phyloP scores from a whole-genome alignment of 2,329 filamentous ascomycete genomes.

The Aureobasidium sp. region DNA sequence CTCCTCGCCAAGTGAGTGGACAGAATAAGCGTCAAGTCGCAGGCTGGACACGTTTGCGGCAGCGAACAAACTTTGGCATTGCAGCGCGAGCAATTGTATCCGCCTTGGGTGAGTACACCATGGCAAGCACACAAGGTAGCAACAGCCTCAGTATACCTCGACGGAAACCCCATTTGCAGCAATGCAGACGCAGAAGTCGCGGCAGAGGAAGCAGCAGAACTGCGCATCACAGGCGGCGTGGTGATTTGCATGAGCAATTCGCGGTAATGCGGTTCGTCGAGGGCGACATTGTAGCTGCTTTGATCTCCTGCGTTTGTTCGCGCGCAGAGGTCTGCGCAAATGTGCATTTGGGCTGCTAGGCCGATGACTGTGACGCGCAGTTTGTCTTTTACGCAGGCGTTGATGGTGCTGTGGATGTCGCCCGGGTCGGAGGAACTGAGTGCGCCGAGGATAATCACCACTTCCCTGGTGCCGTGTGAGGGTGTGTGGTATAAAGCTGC shows the following conservation, averaged over 20 bases:
- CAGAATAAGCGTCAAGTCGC: constrained; percentile 83
- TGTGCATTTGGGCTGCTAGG: constrained; percentile 81
- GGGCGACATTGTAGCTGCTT: constrained; percentile 69
- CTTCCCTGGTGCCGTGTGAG: constrained; percentile 84
- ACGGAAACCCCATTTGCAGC: constrained; percentile 98
- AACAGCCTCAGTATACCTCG: constrained; percentile 63
- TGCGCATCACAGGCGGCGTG: constrained; percentile 76
- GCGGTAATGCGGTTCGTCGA: constrained; percentile 79
- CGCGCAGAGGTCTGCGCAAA: constrained; percentile 82
- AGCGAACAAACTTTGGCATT: constrained; percentile 80
- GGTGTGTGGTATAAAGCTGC: constrained; percentile 89
- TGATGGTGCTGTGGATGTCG: constrained; percentile 88
- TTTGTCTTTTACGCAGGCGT: constrained; percentile 66
- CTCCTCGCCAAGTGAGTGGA: constrained; percentile 90
- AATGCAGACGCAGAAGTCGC: constrained; percentile 40
- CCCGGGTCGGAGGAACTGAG: constrained; percentile 85
- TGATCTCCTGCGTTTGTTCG: constrained; percentile 77
- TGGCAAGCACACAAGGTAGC: constrained; percentile 86
- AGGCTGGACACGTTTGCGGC: constrained; percentile 84
- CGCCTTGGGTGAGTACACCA: constrained; percentile 69
- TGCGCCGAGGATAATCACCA: constrained; percentile 86
- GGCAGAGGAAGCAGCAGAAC: constrained; percentile 20
- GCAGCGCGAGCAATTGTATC: constrained; percentile 87
- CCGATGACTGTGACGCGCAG: constrained; percentile 87
- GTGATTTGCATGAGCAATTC: constrained; percentile 85